Base-by-base conservation (phyloP, 2,329 filamentous ascomycete species). In the Talaromyces piceae region DNA sequence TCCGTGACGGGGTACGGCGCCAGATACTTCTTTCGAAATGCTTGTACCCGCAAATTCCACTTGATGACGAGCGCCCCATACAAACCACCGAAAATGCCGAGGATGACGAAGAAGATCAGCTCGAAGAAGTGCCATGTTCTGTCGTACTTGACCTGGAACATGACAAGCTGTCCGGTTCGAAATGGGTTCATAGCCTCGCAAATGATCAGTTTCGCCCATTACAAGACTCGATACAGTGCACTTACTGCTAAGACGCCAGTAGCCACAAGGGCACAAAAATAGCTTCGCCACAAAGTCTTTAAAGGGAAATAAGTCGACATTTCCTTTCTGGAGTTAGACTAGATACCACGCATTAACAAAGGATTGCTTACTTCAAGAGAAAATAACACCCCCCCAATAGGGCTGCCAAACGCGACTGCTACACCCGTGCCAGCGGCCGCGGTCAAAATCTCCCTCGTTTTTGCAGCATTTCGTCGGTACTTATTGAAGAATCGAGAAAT, bases 91-190 rank as follows among this genome's bases (percentile, higher is more conserved):
- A 98, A 97, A 25, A 93, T 79, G 44, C 93, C 93, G 56, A 98
- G 82, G 49, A 95, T 75, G 57, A 95, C 80, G 69, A 95, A 98
- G 65, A 97, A 97, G 23, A 95, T 70, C 3, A 93, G 78, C 67
- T 98, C 93, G 64, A 98, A 98, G 63, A 95, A 95, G 72, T 98
- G 93, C 93, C 93, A 98, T 37, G 87, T 86, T 37, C 91, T 86
- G 68, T 97, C 91, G 65, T 98, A 98, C 61, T 83, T 83, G 62
- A 98, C 91, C 62, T 95, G 91, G 70, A 98, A 98, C 91, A 98
- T 97, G 80, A 98, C 93, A 39, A 98, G 79, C 65, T 98, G 93
- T 18, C 93, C 93, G 0, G 93, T 97, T 48, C 93, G 78, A 71
- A 98, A 98, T 20, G 93, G 93, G 61, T 98, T 98, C 88, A 98